Evolutionary conservation across 495 filamentous ascomycete species (phyloP).

Genomic region (Aspergillus bridgeri): DNA sequence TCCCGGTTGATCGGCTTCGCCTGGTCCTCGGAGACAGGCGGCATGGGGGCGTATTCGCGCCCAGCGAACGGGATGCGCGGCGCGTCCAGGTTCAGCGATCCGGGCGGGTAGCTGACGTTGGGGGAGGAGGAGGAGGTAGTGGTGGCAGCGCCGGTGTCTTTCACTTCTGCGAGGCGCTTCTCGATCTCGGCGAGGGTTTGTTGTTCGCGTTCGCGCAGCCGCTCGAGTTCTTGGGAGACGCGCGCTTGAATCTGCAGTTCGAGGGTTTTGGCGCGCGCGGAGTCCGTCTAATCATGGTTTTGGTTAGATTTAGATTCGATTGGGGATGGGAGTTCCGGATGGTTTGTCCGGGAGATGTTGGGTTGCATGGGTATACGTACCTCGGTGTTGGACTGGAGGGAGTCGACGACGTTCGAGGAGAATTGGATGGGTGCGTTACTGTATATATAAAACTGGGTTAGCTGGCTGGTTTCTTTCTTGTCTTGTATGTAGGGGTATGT

Average conservation of each 20-base stretch:
- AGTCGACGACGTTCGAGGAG: slow-evolving; percentile 77
- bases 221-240: slow-evolving; percentile 78
- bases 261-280: slow-evolving; percentile 73
- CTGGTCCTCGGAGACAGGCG: slow-evolving; percentile 16
- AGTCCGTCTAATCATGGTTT: slow-evolving; percentile 63
- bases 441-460: slow-evolving; percentile 6
- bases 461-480: neutral
- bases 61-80: slow-evolving; percentile 47
- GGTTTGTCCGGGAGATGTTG: slow-evolving; percentile 5
- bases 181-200: slow-evolving; percentile 52
- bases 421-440: slow-evolving; percentile 84
- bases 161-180: slow-evolving; percentile 50
- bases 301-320: slow-evolving; percentile 19
- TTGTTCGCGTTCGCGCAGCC: slow-evolving; percentile 62
- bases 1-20: slow-evolving; percentile 36
- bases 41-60: slow-evolving; percentile 35
- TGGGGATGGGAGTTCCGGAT: slow-evolving; percentile 6
- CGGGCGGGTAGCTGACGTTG: slow-evolving; percentile 34
- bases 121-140: slow-evolving; percentile 30
- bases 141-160: slow-evolving; percentile 28
- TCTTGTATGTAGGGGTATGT: neutral
- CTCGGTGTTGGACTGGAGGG: slow-evolving; percentile 79
- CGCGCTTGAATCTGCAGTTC: slow-evolving; percentile 88
- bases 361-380: slow-evolving; percentile 46
- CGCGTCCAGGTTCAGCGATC: slow-evolving; percentile 46